A percentile compares a stretch with the other conserved stretches of the same genome.
These are phyloP conservation scores for Geranium brycei DNA, from an alignment of 345 rosid genomes.

Conservation along the genomic window DNA sequence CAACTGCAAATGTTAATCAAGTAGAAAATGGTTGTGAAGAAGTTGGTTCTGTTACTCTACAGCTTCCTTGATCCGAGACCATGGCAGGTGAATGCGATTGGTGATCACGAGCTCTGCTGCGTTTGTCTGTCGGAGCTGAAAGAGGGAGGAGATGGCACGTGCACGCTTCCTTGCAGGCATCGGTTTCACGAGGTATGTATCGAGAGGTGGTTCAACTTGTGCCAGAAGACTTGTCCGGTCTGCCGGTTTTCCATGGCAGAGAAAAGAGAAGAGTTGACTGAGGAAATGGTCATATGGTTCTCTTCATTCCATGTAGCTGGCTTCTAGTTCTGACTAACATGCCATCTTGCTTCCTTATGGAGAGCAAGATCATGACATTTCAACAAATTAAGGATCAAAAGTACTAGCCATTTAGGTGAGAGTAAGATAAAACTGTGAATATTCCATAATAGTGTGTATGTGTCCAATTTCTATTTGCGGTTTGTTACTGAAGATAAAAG, in stretches of 20 bases:
- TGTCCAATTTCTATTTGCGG: no score
- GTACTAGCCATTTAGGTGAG: no score
- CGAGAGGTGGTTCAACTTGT: constrained; percentile 47
- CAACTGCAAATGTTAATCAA: no score
- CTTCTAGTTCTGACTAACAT: constrained; percentile 7
- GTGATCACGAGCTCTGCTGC: constrained; percentile 29
- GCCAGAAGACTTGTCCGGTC: constrained; percentile 54
- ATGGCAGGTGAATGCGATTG: constrained; percentile 10
- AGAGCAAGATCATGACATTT: no score
- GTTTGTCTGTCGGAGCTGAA: constrained; percentile 51
- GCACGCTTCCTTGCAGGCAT: constrained; percentile 54
- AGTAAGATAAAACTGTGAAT: no score
- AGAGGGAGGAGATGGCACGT: constrained; percentile 21
- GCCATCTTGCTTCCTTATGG: no score
- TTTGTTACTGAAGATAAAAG: no score
- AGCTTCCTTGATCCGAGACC: neutral
- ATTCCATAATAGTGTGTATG: no score
- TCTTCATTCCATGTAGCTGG: constrained; percentile 39
- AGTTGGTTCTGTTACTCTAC: neutral
- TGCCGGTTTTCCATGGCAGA: constrained; percentile 48
- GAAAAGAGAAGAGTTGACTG: constrained; percentile 26
- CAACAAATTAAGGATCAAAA: no score
- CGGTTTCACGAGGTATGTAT: constrained; percentile 55
- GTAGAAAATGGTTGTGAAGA: no score
- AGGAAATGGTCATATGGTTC: constrained; percentile 30